A percentile compares a stretch with the other conserved stretches of the same genome.
Evolutionary conservation across 2,329 filamentous ascomycete species (phyloP).

Genomic region (Aplosporella prunicola): DNA sequence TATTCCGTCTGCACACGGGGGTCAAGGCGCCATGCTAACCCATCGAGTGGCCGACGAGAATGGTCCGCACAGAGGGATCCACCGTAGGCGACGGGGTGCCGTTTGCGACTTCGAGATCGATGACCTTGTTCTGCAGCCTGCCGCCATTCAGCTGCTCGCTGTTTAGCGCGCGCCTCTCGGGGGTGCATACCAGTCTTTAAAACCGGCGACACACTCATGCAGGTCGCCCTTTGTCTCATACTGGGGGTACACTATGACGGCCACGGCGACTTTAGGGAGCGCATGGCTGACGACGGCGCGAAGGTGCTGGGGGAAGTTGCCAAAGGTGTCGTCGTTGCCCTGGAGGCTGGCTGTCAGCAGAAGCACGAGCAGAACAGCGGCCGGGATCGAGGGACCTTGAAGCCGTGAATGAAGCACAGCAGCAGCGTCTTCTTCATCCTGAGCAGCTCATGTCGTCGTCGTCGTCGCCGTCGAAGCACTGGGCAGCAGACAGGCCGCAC

Average conservation of each 20-base stretch:
- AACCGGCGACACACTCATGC: slow-evolving; percentile 58
- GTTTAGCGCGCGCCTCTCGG: slow-evolving; percentile 3
- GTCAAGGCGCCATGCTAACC: slow-evolving; percentile 40
- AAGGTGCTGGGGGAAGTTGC: slow-evolving; percentile 64
- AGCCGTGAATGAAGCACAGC: slow-evolving; percentile 79
- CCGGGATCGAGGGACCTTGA: slow-evolving; percentile 51
- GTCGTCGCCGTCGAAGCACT: too few species aligned
- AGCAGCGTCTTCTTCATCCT: slow-evolving; percentile 70
- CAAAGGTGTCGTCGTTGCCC: slow-evolving; percentile 73
- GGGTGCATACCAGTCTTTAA: slow-evolving; percentile 59
- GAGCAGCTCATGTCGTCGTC: too few species aligned
- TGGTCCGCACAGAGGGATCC: slow-evolving; percentile 71
- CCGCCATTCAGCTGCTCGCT: not conserved
- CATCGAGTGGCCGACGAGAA: slow-evolving; percentile 81
- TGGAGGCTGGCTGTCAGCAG: slow-evolving; percentile 23
- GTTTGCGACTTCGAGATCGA: slow-evolving; percentile 82
- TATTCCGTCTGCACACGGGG: slow-evolving; percentile 37
- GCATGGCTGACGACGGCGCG: slow-evolving; percentile 53
- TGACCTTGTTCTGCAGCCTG: slow-evolving; percentile 83
- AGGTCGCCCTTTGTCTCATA: slow-evolving; percentile 77
- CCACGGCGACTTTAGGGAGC: slow-evolving; percentile 60
- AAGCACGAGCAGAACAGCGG: not conserved
- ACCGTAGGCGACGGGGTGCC: slow-evolving; percentile 73
- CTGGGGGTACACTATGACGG: slow-evolving; percentile 63
- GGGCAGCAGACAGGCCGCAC: too few species aligned